Conservation (phyloP, 2,329 filamentous ascomycete genomes). For the Geosmithia flava region DNA sequence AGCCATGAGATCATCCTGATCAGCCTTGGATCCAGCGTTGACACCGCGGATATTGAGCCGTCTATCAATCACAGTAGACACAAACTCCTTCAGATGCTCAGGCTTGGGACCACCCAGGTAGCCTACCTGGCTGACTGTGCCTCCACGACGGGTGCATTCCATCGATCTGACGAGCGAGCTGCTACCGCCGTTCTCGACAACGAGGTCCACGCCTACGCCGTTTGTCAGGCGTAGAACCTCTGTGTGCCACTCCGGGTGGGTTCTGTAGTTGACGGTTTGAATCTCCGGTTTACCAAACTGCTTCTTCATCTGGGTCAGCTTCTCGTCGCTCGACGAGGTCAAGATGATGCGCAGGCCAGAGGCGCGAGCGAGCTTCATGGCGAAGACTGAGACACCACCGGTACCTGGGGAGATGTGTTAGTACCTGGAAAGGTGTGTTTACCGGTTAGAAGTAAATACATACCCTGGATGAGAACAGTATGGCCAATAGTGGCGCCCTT, state of each 20-base stretch:
- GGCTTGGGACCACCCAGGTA: slow-evolving; percentile 20
- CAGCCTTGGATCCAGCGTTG: too few species aligned
- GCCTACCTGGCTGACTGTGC: slow-evolving; percentile 27
- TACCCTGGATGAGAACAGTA: slow-evolving; percentile 18
- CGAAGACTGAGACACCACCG: slow-evolving; percentile 20
- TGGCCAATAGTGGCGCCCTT: slow-evolving; percentile 22
- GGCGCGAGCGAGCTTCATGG: slow-evolving; percentile 18
- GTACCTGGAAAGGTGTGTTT: slow-evolving; percentile 6
- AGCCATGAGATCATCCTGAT: too few species aligned
- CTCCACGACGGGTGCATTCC: slow-evolving; percentile 24
- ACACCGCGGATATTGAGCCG: too few species aligned
- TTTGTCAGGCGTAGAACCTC: slow-evolving; percentile 17
- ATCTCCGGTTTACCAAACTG: slow-evolving; percentile 5
- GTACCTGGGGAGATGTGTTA: slow-evolving; percentile 20
- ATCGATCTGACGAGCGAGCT: slow-evolving; percentile 23
- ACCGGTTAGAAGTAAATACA: too few species aligned
- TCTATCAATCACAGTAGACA: too few species aligned
- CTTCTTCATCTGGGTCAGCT: slow-evolving; percentile 14
- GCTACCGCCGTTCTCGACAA: slow-evolving; percentile 25
- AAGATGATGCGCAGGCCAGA: slow-evolving; percentile 21
- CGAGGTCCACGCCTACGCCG: slow-evolving; percentile 19
- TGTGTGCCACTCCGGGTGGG: too few species aligned
- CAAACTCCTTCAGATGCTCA: too few species aligned
- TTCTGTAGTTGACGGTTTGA: too few species aligned
- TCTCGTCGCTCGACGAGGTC: slow-evolving; percentile 21